Evolutionary conservation across 2,329 filamentous ascomycete species (phyloP).

Genomic region (Penicillium sp.): DNA sequence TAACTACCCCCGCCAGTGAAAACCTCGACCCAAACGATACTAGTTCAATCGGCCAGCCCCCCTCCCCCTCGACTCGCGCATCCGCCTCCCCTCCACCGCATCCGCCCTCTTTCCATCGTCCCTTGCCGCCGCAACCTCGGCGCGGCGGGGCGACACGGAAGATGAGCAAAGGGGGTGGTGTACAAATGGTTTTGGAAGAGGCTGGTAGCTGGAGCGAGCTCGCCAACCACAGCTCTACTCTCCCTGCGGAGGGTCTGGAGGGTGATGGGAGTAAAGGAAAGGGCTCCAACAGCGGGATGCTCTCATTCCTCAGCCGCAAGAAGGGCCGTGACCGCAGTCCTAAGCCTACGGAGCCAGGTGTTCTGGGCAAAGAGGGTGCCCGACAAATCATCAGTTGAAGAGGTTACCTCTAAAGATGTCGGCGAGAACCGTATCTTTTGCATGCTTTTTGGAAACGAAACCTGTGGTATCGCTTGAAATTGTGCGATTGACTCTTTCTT

Average conservation of each 20-base stretch:
- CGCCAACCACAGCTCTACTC: conserved; percentile 76
- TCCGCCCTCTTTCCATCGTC: conserved; percentile 41
- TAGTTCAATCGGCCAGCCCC: conserved; percentile 19
- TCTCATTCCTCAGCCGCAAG: conserved; percentile 85
- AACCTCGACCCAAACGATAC: conserved; percentile 29
- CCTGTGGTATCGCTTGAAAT: not conserved
- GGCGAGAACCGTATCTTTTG: not conserved
- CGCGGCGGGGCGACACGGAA: conserved; percentile 66
- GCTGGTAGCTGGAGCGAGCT: conserved; percentile 89
- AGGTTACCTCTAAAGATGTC: not conserved
- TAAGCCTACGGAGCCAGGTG: conserved; percentile 89
- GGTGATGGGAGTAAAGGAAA: conserved; percentile 44
- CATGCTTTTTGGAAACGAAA: not conserved
- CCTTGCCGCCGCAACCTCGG: conserved; percentile 41
- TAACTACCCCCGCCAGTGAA: conserved; percentile 29
- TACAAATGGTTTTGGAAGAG: conserved; percentile 88
- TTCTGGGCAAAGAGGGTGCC: conserved; percentile 92
- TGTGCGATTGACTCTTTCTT: not conserved
- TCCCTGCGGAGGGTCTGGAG: conserved; percentile 64
- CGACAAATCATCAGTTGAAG: conserved; percentile 71
- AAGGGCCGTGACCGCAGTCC: conserved; percentile 89
- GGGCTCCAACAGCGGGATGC: conserved; percentile 68
- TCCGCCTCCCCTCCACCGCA: conserved; percentile 29
- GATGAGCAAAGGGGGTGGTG: conserved; percentile 75
- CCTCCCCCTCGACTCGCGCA: conserved; percentile 28